Percentiles rank a stretch among this genome's conserved stretches.
Evolutionary conservation across 1,284 basidiomycete genomes (phyloP).

Genomic region (Microbotryum lychnidis-dioicae): DNA sequence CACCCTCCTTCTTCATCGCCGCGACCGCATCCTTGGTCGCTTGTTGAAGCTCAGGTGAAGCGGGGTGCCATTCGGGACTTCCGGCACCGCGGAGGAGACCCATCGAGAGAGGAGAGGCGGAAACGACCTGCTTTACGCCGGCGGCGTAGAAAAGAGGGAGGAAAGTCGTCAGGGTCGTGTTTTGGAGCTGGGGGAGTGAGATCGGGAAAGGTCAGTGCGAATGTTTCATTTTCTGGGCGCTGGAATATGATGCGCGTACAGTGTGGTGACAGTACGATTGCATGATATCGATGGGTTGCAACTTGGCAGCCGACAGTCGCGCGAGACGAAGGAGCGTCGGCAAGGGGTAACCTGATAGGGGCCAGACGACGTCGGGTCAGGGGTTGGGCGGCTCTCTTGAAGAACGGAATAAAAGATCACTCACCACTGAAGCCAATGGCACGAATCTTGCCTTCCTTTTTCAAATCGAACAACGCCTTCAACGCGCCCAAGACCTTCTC

Average conservation of each 20-base stretch:
- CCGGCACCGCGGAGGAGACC: conserved; percentile 62
- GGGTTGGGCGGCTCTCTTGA: background rate
- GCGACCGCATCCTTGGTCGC: conserved; percentile 38
- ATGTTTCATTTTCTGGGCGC: background rate
- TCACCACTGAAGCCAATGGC: conserved; percentile 77
- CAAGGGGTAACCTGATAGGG: conserved; percentile 66
- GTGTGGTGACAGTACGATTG: conserved; percentile 81
- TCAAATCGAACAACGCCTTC: conserved; percentile 60
- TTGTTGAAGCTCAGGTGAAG: conserved; percentile 49
- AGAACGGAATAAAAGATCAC: conserved; percentile 20
- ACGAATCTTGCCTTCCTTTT: conserved; percentile 67
- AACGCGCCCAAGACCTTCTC: conserved; percentile 66
- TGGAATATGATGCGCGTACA: conserved; percentile 2
- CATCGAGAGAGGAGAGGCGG: conserved; percentile 89
- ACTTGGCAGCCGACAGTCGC: conserved; percentile 57
- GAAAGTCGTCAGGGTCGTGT: conserved; percentile 57
- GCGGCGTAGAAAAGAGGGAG: conserved; percentile 51
- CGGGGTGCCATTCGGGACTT: conserved; percentile 79
- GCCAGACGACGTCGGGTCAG: background rate
- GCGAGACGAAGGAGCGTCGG: conserved; percentile 77
- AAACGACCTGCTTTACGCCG: conserved; percentile 63
- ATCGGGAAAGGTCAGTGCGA: too few species aligned
- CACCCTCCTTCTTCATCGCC: conserved; percentile 13
- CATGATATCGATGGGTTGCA: conserved; percentile 65
- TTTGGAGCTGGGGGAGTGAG: conserved; percentile 52